Conservation (phyloP, 495 filamentous ascomycete species). For the Aspergillus diversus region DNA sequence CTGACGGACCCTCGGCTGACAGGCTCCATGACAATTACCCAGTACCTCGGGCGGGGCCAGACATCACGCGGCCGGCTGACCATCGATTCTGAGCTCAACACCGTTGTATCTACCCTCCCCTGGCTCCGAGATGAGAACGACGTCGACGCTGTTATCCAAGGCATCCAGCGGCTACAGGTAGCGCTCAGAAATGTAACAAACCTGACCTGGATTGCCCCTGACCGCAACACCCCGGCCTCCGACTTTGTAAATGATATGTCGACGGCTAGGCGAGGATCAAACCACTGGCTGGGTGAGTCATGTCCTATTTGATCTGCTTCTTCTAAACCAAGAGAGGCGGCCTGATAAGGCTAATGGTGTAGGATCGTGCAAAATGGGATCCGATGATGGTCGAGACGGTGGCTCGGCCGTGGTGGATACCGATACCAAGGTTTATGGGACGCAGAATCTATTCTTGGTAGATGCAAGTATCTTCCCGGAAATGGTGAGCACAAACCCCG, state of each 20-base stretch:
- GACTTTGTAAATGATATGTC: conserved; percentile 15
- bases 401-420: conserved; percentile 66
- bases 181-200: background rate
- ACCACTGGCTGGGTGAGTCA: conserved; percentile 28
- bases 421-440: conserved; percentile 68
- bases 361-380: conserved; percentile 27
- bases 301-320: background rate
- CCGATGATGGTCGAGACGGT: conserved; percentile 49
- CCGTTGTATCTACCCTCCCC: conserved; percentile 21
- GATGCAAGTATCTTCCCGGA: conserved; percentile 49
- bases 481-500: conserved; percentile 48
- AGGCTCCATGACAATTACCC: conserved; percentile 20
- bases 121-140: conserved; percentile 20
- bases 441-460: conserved; percentile 59
- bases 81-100: conserved; percentile 21
- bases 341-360: conserved; percentile 1
- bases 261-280: conserved; percentile 8
- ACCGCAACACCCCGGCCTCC: conserved; percentile 2
- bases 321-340: background rate
- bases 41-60: conserved; percentile 23
- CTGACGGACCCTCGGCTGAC: no score
- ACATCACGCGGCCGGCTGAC: conserved; percentile 23
- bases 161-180: conserved; percentile 10
- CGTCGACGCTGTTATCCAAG: conserved; percentile 22
- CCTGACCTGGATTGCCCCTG: conserved; percentile 19